These are phyloP conservation scores for Kokia cookei DNA, from an alignment of 441 rosid species.

Conservation along the genomic window DNA sequence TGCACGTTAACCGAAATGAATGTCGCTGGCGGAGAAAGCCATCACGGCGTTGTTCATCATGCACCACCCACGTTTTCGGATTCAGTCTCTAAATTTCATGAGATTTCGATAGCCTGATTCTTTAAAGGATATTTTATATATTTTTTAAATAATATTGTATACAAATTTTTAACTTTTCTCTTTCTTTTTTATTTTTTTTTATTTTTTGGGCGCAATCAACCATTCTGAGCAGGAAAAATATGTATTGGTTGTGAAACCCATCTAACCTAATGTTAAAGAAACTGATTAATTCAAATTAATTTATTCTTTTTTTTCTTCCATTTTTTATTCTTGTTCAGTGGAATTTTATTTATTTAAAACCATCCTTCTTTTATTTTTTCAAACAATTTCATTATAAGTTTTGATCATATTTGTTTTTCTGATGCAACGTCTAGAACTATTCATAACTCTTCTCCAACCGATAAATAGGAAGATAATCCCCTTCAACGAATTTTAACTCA, in stretches of 20 bases:
- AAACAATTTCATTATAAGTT: too few species aligned
- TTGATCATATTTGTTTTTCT: too few species aligned
- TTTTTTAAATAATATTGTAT: background rate
- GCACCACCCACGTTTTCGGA: background rate
- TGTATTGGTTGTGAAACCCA: too few species aligned
- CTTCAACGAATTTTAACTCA: rapidly evolving
- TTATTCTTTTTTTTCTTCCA: background rate
- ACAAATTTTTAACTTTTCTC: background rate
- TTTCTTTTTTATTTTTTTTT: too few species aligned
- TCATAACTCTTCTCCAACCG: rapidly evolving
- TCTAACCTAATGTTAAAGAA: background rate
- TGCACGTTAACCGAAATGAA: slow-evolving; percentile 22
- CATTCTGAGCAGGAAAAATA: background rate
- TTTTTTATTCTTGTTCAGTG: too few species aligned
- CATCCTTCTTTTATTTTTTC: background rate
- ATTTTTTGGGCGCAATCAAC: background rate
- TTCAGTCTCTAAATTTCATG: background rate
- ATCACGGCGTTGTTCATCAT: too few species aligned
- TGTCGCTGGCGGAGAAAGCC: background rate
- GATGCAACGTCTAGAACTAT: too few species aligned
- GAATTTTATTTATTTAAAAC: too few species aligned
- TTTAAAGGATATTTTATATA: too few species aligned
- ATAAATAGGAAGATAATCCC: too few species aligned
- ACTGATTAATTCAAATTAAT: background rate
- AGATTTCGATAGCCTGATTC: background rate